Base-by-base conservation (phyloP, 1,139 yeast genomes). In the Kurtzmaniella quercitrusa region DNA sequence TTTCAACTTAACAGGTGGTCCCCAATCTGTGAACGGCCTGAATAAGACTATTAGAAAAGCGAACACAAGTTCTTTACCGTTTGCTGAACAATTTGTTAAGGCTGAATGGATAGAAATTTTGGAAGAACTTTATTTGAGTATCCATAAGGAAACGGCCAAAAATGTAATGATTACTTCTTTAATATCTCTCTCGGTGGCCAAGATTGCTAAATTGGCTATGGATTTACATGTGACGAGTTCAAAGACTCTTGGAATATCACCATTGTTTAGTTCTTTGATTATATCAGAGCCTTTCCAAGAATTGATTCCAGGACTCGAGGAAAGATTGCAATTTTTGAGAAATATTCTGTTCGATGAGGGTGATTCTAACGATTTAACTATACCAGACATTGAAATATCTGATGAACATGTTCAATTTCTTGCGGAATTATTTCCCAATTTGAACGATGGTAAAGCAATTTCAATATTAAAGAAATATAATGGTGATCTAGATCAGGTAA, bases 371-470 rank as follows among this genome's bases (percentile, higher is more conserved):
- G 43, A 37, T 15, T 5, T 23, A 25, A 21, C 8, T 6, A 27
- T 27, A 4, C 31, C 31, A 11, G 10, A 10, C 10, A 31, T 14
- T 8, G 42, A 40, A 23, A 16, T 16, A 8, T 6, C 37, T 15
- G 37, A 33, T 11, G 41, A 38, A 16, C 70, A 74, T 42, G 64
- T 83, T 1, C 55, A 62, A 4, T 62, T 70, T 14, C 56, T 85
- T 37, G 49, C 57, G n/a, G 85, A 79, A 37, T 62, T 85, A 43
- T 82, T 85, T 55, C 93, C 93, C 0, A 68, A 69, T 29, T 54
- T 84, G 29, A 64, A 74, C 0, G 56, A 57, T 9, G 62, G 65
- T 2, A 75, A 79, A 56, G 73, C 82, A 0, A 65, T 61, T 11
- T 62, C 66, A 1, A 53, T 85, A 1, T 62, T 89, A 27, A 58